A percentile compares a stretch with the other conserved stretches of the same genome.
Evolutionary conservation across 345 rosid species (phyloP).

Genomic region (Salix viminalis): DNA sequence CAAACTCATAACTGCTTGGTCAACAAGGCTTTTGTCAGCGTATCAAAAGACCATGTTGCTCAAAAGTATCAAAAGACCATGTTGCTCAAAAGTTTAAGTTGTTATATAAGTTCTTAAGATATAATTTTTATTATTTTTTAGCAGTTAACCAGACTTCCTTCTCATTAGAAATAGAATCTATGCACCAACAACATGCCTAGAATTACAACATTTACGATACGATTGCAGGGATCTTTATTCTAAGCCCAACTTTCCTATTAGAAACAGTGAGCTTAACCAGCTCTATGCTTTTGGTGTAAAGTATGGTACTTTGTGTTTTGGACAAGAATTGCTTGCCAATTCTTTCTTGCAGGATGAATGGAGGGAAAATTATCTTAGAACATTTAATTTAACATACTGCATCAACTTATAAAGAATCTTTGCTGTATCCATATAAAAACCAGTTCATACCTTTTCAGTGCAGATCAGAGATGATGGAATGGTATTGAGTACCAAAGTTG

Average conservation of each 20-base stretch:
- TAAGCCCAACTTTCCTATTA: not conserved
- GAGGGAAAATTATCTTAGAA: not conserved
- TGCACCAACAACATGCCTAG: not conserved
- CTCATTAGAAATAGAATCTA: not conserved
- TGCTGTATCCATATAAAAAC: conserved; percentile 33
- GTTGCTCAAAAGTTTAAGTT: no score
- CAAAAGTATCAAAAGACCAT: no score
- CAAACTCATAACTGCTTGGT: no score
- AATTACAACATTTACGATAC: no score
- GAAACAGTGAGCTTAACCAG: not conserved
- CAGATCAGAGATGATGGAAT: conserved; percentile 52
- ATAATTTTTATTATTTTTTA: no score
- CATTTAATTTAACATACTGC: not conserved
- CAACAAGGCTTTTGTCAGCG: no score
- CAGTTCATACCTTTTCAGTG: conserved; percentile 38
- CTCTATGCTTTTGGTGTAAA: not conserved
- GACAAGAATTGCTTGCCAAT: not conserved
- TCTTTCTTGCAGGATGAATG: not conserved
- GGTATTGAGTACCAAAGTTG: conserved; percentile 29
- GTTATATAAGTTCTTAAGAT: no score
- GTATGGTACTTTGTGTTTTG: not conserved
- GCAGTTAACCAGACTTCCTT: not conserved
- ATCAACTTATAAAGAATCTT: not conserved
- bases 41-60: no score
- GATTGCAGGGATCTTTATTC: not conserved